A percentile compares a stretch with the other conserved stretches of the same genome.
Conservation (phyloP, 768 basidiomycete genomes). For the Kwoniella pini region DNA sequence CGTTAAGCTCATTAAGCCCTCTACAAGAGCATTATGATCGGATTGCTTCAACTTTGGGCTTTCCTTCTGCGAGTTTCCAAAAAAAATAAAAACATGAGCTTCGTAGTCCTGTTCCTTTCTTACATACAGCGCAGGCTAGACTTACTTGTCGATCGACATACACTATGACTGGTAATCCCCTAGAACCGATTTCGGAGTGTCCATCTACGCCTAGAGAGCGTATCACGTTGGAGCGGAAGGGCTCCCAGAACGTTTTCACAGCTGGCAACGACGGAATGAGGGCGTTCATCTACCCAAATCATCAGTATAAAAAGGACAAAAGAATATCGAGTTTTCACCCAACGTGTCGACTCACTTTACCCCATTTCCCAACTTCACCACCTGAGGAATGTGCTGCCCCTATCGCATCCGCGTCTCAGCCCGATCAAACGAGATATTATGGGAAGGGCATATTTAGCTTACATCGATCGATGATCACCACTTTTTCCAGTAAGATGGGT, state of each 20-base stretch:
- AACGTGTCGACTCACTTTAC: constrained; percentile 40
- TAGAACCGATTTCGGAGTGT: constrained; percentile 16
- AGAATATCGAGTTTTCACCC: neutral
- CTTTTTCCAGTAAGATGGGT: constrained; percentile 43
- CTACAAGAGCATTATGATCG: constrained; percentile 38
- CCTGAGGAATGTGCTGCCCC: constrained; percentile 40
- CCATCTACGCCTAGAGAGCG: constrained; percentile 35
- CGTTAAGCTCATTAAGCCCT: constrained; percentile 43
- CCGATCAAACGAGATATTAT: neutral
- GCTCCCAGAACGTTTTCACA: constrained; percentile 29
- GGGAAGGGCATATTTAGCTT: too few relatives aligned
- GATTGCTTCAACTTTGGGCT: constrained; percentile 29
- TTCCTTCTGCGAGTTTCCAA: constrained; percentile 26
- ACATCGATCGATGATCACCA: constrained; percentile 51
- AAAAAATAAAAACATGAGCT: too few relatives aligned
- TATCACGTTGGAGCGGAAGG: constrained; percentile 31
- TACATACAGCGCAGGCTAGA: neutral
- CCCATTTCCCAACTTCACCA: constrained; percentile 45
- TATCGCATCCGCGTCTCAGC: too few relatives aligned
- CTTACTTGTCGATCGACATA: constrained; percentile 49
- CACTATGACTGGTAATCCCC: constrained; percentile 47
- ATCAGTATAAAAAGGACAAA: neutral
- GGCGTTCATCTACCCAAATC: constrained; percentile 35
- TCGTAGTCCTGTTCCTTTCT: too few relatives aligned
- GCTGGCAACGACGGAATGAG: constrained; percentile 21